Percentiles rank a stretch among this genome's conserved stretches.
phyloP scores from a whole-genome alignment of 106 monocot genomes.

The Apostasia ramifera region DNA sequence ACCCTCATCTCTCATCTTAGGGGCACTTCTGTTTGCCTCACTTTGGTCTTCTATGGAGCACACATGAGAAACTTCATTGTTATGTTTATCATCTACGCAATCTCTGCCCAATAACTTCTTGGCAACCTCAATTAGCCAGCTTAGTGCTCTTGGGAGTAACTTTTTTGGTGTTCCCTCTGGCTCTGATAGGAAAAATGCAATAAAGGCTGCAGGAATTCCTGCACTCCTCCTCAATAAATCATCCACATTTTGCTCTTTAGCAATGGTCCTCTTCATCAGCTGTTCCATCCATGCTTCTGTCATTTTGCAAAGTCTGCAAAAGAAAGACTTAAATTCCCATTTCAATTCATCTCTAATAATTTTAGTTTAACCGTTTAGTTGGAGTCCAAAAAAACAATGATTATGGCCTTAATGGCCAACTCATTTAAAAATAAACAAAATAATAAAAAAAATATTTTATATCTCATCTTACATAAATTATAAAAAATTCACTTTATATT shows the following conservation, averaged over 20 bases:
- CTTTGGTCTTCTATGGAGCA: conserved; percentile 4
- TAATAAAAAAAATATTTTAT: background rate
- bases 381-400: too few species aligned
- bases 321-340: background rate
- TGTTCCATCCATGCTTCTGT: conserved; percentile 88
- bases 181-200: conserved; percentile 90
- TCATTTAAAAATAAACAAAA: background rate
- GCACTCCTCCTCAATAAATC: conserved; percentile 95
- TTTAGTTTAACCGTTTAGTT: too few species aligned
- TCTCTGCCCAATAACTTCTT: conserved; percentile 29
- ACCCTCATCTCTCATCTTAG: conserved; percentile 84
- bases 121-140: conserved; percentile 67
- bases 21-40: conserved; percentile 12
- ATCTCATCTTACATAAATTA: too few species aligned
- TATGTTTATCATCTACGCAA: conserved; percentile 5
- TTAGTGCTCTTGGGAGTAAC: conserved; percentile 69
- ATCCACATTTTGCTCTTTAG: conserved; percentile 92
- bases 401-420: too few species aligned
- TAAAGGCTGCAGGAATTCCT: conserved; percentile 96
- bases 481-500: too few species aligned
- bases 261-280: conserved; percentile 75
- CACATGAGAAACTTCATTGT: conserved; percentile 2
- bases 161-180: conserved; percentile 96
- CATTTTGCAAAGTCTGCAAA: conserved; percentile 85
- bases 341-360: too few species aligned